Evolutionary conservation across 2,329 filamentous ascomycete genomes (phyloP), one percentile per base, ranked within the genome.

Genomic region (Sphaerulina populicola): DNA sequence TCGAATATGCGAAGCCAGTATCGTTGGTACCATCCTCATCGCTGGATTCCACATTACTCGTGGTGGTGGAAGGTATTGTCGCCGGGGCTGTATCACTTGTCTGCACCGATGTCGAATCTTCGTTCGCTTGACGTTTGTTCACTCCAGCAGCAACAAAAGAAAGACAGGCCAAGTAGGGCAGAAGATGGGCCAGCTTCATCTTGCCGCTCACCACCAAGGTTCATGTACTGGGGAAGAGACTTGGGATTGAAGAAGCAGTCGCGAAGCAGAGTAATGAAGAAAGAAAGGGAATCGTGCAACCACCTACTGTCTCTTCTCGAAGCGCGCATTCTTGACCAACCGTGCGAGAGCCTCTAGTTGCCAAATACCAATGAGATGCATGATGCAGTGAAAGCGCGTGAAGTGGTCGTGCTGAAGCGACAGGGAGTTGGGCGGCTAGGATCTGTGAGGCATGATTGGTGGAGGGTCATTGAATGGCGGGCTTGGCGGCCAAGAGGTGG

Each of bases 381-480:
- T n/a, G 33, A 39, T 53, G 50, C 33, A 30, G 51, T 53, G 51
- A 37, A 49, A 35, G 15, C 39, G 42, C 18, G 51, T 50, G 51
- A 53, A 44, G 47, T 44, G 47, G 38, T 35, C 43, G 49, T 47
- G 49, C 41, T 47, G 40, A 46, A 35, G 30, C 11, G 30, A 33
- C 30, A 33, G 30, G 30, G 30, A 33, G 31, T 35, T 31, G 29
- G 52, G 52, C 52, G 52, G 47, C 44, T 54, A 54, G 30, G 43
- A 14, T 9, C 9, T 43, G 6, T 8, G 29, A 18, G 12, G 5
- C 8, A 11, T 51, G 47, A 54, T 54, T 54, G 47, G 23, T 27
- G 23, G 23, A 27, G 4, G 23, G 52, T 47, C 29, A 18, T 18
- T 18, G 18, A 18, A 18, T 18, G 18, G 18, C 18, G 18, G 18